Base-by-base conservation (phyloP, 768 basidiomycete genomes). In the Postia placenta region DNA sequence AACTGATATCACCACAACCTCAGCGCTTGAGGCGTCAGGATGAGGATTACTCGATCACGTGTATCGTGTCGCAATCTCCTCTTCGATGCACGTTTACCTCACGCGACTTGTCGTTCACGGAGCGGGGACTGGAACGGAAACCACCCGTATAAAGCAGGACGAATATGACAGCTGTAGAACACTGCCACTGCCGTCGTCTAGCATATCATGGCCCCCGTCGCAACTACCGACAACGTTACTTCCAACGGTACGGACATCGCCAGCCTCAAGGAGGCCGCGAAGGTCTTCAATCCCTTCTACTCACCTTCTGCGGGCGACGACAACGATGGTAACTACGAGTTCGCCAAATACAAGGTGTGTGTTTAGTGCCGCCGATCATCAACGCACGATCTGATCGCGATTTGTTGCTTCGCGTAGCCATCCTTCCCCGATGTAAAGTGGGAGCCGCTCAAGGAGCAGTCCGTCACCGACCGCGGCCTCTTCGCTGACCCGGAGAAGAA, bases 401-500 rank as follows among this genome's bases (percentile, higher is more conserved):
- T 15, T 20, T 5, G 37, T 41, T 49, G 24, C 24, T 23, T 46
- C 33, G 6, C 36, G 23, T 55, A 88, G 85, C 85, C 85, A 14
- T 66, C 61, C 47, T 87, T 83, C 62, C 85, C 85, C 5, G 66
- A 76, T 39, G 47, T 86, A 11, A 62, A 74, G 33, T 88, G 84
- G 83, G 75, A 75, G 53, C 83, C 86, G 35, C 69, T 87, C 51
- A 61, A 65, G 46, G 76, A 81, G 48, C 44, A 80, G 4, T 55
- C 70, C n/a, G 80, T 88, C 33, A 73, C 70, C 17, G 86, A 91
- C 45, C 81, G 84, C 25, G 89, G 74, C 7, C 65, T 75, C n/a
- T 69, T 68, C 40, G 87, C 87, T 5, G 87, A 89, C 59, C 78
- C 80, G 0, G 70, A 74, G 53, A 91, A 91, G 70, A 77, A 76